Evolutionary conservation across 2,329 filamentous ascomycete species (phyloP), one percentile per base, ranked within the genome.

Genomic region (Alternaria postmessia): DNA sequence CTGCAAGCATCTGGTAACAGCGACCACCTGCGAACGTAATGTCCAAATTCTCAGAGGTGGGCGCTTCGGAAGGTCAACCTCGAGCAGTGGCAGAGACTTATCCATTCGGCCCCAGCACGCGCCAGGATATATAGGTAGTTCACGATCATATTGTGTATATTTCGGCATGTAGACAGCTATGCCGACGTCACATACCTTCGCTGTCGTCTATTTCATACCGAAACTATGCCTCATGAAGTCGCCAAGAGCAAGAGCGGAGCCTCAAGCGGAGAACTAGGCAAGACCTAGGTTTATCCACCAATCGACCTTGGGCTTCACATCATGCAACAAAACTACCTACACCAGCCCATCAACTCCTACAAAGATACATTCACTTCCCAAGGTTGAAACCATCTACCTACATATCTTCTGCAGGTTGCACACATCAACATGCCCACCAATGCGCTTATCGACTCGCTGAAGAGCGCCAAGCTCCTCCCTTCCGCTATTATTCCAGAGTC

Each of bases 401-500:
- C 11, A 5, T 0, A 30, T 30, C 30, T 36, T 48, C 46, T 36
- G 20, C 9, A 34, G 7, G 46, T 24, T 11, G 6, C 16, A 18
- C 18, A 16, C 11, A 18, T 22, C 36, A 44, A 18, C 20, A 64
- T 64, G 58, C 20, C 54, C 9, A 12, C 49, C 7, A 42, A 22
- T 26, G 38, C 61, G 12, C 67, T 77, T 48, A 46, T 76, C 41
- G 51, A 64, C 22, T 71, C 68, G 18, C 69, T 77, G 3, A 65
- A 63, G 26, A 51, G 49, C 38, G 74, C 73, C 28, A 60, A 59
- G 3, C 71, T 77, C 28, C 67, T 76, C 8, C 74, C 75, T 12
- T 75, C 73, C 9, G 51, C 59, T 20, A 47, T 85, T 43, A 81
- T 85, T 41, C 79, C 82, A 0, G 63, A 71, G 9, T 66, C 63